phyloP scores from a whole-genome alignment of 768 basidiomycete species.

The Pleurotus salmoneostramineus region DNA sequence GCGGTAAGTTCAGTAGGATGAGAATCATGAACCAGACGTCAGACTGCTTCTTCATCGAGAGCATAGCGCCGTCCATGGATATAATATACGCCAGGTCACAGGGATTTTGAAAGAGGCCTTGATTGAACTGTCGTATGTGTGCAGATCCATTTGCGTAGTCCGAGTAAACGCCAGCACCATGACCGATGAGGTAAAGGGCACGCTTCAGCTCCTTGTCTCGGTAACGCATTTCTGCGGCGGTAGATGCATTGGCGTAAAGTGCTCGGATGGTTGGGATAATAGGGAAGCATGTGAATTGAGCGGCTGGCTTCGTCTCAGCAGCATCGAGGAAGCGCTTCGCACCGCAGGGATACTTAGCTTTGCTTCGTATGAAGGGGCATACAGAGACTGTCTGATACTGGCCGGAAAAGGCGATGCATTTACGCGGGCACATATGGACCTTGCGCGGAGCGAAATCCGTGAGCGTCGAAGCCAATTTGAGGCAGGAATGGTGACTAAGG shows the following conservation, averaged over 20 bases:
- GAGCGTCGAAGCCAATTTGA: conserved; percentile 12
- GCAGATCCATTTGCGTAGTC: conserved; percentile 21
- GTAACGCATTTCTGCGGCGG: conserved; percentile 17
- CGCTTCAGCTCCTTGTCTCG: conserved; percentile 18
- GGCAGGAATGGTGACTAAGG: conserved; percentile 12
- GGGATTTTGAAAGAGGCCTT: conserved; percentile 19
- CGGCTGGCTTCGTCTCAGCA: conserved; percentile 10
- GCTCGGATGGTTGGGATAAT: conserved; percentile 20
- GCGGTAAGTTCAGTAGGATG: conserved; percentile 18
- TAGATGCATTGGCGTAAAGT: conserved; percentile 22
- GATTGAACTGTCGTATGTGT: conserved; percentile 16
- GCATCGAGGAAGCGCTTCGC: background rate
- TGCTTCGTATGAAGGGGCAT: conserved; percentile 10
- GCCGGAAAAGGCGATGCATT: conserved; percentile 24
- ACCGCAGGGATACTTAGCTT: background rate
- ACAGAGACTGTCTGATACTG: conserved; percentile 12
- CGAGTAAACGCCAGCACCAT: conserved; percentile 14
- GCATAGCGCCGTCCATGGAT: conserved; percentile 25
- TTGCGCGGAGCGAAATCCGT: conserved; percentile 14
- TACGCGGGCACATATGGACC: conserved; percentile 19
- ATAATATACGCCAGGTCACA: conserved; percentile 19
- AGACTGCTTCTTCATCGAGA: conserved; percentile 29
- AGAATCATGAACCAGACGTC: conserved; percentile 21
- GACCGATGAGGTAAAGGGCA: conserved; percentile 15
- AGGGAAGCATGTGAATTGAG: conserved; percentile 19